A percentile compares a stretch with the other conserved stretches of the same genome.
Evolutionary conservation across 441 rosid species (phyloP).

Genomic region (Gossypium lobatum): DNA sequence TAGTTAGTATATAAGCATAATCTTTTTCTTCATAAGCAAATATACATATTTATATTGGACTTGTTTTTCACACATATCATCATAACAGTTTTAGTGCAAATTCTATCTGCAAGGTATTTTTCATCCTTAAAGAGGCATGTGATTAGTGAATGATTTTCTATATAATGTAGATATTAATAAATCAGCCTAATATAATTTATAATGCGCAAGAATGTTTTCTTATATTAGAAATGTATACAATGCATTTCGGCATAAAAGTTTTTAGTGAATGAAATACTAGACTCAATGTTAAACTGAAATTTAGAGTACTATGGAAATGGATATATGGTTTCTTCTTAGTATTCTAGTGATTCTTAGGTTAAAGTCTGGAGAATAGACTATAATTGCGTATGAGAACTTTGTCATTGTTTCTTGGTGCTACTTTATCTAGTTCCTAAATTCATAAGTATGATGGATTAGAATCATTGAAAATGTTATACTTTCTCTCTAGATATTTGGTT

Average conservation of each 20-base stretch:
- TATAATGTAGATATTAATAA: not conserved
- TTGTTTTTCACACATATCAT: not conserved
- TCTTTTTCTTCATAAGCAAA: not conserved
- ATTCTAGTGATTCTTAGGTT: not conserved
- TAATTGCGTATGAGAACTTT: not conserved
- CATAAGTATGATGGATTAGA: not conserved
- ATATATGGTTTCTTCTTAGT: not conserved
- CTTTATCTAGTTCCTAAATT: not conserved
- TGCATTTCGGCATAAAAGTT: not conserved
- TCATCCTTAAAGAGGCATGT: not conserved
- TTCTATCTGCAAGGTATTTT: slow-evolving; percentile 35
- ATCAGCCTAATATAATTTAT: not conserved
- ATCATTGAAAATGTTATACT: not conserved
- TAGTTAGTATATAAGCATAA: not conserved
- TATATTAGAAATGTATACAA: not conserved
- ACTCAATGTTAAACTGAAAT: not conserved
- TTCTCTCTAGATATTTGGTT: not conserved
- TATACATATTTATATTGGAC: not conserved
- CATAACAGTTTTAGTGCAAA: not conserved
- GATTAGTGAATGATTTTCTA: not conserved
- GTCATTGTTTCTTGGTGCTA: not conserved
- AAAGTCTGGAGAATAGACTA: not conserved
- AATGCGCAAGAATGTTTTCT: not conserved
- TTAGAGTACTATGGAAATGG: not conserved
- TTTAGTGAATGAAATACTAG: not conserved